Evolutionary conservation across 2,329 filamentous ascomycete species (phyloP), one percentile per base, ranked within the genome.

Genomic region (Penicillium sp.): DNA sequence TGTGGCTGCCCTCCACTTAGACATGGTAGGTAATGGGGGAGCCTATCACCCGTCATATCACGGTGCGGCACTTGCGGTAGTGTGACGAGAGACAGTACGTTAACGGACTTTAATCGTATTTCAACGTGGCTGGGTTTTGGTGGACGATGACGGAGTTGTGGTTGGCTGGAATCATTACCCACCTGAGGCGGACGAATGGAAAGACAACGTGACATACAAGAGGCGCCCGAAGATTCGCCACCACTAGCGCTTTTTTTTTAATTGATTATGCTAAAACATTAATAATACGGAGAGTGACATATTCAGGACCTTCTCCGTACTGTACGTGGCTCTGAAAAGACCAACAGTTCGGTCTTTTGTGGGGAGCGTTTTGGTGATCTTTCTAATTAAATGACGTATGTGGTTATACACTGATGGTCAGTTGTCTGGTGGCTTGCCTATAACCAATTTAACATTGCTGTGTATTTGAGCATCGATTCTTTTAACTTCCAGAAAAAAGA

Each of bases 141-240:
- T 27, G 8, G 24, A 29, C 16, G 9, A 22, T 31, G 16, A 3
- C 16, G 16, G 10, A 29, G 33, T 14, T 6, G 24, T 42, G 27
- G 26, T 49, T 49, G 35, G 42, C 9, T 16, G 16, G 24, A 27
- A 33, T 31, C 45, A 26, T n/a, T 24, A 19, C 44, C 35, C 35
- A 39, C 39, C 53, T 49, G 46, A n/a, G 27, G 33, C 37, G 33
- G 43, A 43, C 54, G 39, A 62, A 62, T 60, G 35, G 45, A 6
- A 42, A 13, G 14, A 44, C 21, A 24, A 27, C 35, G 31, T 35
- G 39, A 45, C 44, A 33, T 27, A 22, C 16, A 26, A 43, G n/a
- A 19, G 39, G 16, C 31, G 33, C 39, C 33, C 21, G 22, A 52
- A 54, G 50, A 55, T 58, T 60, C 49, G 59, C 57, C 59, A 59